Conservation (phyloP, 164 flowering plant species). For the Nymphaea thermarum region DNA sequence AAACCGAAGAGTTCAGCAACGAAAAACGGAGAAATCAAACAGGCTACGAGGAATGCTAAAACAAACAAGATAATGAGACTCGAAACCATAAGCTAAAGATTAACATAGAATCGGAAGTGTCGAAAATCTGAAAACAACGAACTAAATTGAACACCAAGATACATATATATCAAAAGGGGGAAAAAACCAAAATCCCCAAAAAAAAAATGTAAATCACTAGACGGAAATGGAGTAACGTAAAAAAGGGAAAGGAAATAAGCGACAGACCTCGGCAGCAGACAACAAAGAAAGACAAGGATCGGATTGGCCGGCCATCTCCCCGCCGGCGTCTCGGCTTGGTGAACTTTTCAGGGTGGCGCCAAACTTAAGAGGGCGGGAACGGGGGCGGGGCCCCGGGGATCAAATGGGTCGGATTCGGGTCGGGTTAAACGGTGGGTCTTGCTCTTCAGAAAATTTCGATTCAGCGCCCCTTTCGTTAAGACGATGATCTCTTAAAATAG, state of each 20-base stretch:
- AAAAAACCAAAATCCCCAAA: not conserved
- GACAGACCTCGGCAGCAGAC: constrained; percentile 54
- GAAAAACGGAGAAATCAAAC: not conserved
- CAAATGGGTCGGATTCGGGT: not conserved
- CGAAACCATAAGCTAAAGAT: no score
- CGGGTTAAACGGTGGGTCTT: no score
- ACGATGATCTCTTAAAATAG: no score
- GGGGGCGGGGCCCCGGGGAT: not conserved
- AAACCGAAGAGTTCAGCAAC: not conserved
- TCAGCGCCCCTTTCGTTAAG: no score
- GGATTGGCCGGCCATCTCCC: constrained; percentile 63
- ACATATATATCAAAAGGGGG: not conserved
- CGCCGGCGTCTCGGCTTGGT: not conserved
- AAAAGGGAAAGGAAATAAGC: no score
- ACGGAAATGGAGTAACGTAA: no score
- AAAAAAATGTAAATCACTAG: no score
- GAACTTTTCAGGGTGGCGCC: not conserved
- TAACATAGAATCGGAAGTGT: no score
- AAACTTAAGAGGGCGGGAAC: not conserved
- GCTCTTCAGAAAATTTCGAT: no score
- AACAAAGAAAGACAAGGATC: constrained; percentile 48
- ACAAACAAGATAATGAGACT: not conserved
- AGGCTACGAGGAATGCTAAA: not conserved
- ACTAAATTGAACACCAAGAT: not conserved
- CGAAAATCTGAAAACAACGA: no score